Conservation (phyloP, 345 rosid genomes). For the Excoecaria agallocha region DNA sequence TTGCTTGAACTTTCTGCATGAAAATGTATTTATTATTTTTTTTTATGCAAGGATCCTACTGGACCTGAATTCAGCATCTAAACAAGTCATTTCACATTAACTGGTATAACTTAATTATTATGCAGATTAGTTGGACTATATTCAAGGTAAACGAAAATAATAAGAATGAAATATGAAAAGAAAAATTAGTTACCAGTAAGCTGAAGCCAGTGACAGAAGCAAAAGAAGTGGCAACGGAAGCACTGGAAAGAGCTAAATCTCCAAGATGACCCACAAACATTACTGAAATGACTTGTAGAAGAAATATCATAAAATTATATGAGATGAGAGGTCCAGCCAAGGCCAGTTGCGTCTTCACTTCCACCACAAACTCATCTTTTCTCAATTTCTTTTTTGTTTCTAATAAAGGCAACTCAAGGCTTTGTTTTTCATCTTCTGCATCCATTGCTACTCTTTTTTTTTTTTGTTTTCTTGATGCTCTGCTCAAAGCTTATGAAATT, state of each 20-base stretch:
- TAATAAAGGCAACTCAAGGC: slow-evolving; percentile 6
- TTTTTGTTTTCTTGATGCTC: too few relatives aligned
- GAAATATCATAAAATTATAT: slow-evolving; percentile 8
- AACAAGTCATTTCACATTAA: too few relatives aligned
- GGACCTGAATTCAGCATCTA: too few relatives aligned
- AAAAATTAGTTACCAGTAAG: slow-evolving; percentile 15
- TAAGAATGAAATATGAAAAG: too few relatives aligned
- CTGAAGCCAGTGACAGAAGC: slow-evolving; percentile 27
- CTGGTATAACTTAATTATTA: not conserved
- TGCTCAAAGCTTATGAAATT: too few relatives aligned
- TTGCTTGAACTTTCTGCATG: too few relatives aligned
- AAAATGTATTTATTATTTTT: too few relatives aligned
- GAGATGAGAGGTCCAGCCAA: slow-evolving; percentile 18
- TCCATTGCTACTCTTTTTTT: slow-evolving; percentile 31
- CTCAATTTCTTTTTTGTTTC: slow-evolving; percentile 27
- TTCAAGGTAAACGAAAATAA: not conserved
- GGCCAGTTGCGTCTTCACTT: slow-evolving; percentile 17
- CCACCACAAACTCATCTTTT: slow-evolving; percentile 12
- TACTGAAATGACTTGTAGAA: slow-evolving; percentile 21
- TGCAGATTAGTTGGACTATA: too few relatives aligned
- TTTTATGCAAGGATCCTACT: too few relatives aligned
- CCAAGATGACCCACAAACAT: slow-evolving; percentile 29
- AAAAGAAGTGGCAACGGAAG: slow-evolving; percentile 28
- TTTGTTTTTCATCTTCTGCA: slow-evolving; percentile 13
- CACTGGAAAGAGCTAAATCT: slow-evolving; percentile 22